These are phyloP conservation scores for Lentinula detonsa DNA, from an alignment of 768 basidiomycete species.

Conservation along the genomic window DNA sequence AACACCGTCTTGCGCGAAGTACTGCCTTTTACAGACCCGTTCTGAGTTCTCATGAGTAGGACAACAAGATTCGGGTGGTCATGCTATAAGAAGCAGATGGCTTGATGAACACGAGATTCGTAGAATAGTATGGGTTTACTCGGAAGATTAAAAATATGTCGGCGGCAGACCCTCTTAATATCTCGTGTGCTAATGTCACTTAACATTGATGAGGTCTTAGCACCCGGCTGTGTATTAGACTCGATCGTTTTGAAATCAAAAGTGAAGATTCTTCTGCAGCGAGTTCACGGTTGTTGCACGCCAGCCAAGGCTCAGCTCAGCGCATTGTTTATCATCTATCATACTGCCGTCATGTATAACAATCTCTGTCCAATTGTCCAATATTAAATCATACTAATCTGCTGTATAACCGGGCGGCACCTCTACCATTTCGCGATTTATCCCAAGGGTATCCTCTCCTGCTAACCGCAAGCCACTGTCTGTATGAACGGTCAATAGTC, in stretches of 20 bases:
- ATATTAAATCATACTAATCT: not conserved
- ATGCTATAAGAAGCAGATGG: constrained; percentile 1
- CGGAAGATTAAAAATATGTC: too few species aligned
- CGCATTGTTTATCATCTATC: not conserved
- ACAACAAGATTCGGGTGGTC: not conserved
- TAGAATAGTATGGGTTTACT: too few species aligned
- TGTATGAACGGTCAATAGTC: not conserved
- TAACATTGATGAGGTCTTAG: too few species aligned
- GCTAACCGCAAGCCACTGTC: not conserved
- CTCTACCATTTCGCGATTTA: not conserved
- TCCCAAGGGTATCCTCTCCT: not conserved
- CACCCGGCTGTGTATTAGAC: too few species aligned
- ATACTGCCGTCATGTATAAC: too few species aligned
- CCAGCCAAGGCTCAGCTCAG: not conserved
- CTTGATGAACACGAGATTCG: not conserved
- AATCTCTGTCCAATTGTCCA: too few species aligned
- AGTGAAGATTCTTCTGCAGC: not conserved
- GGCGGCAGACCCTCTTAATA: too few species aligned
- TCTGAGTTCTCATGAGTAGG: not conserved
- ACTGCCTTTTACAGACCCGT: not conserved
- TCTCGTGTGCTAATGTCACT: too few species aligned
- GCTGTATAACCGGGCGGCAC: constrained; percentile 3
- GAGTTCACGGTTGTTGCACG: not conserved
- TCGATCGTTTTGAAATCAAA: not conserved
- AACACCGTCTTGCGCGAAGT: not conserved